Conservation (phyloP, 495 filamentous ascomycete species). For the Aspergillus wentii region DNA sequence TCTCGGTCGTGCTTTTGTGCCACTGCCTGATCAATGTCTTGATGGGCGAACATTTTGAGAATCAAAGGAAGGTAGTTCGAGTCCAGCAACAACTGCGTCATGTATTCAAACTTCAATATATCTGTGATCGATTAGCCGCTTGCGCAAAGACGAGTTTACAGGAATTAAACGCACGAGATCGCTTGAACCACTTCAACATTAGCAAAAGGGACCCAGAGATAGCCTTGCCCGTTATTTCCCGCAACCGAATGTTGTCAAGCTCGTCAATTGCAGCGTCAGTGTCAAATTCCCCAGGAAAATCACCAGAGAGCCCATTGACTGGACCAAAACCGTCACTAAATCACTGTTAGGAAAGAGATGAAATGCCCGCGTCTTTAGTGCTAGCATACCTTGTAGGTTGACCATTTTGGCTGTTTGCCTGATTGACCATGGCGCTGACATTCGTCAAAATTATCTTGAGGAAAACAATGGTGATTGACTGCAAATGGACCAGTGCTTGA, state of each 20-base stretch:
- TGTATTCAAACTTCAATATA: slow-evolving; percentile 90
- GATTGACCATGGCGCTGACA: slow-evolving; percentile 60
- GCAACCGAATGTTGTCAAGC: slow-evolving; percentile 68
- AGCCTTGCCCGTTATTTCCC: slow-evolving; percentile 87
- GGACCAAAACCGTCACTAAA: slow-evolving; percentile 26
- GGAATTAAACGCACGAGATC: slow-evolving; percentile 65
- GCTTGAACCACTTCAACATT: slow-evolving; percentile 92
- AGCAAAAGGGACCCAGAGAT: slow-evolving; percentile 81
- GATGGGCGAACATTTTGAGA: slow-evolving; percentile 86
- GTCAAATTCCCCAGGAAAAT: slow-evolving; percentile 24
- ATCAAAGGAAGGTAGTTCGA: slow-evolving; percentile 90
- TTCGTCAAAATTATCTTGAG: slow-evolving; percentile 81
- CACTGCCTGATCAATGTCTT: slow-evolving; percentile 85
- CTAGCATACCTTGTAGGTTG: slow-evolving; percentile 29
- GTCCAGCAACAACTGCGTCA: slow-evolving; percentile 88
- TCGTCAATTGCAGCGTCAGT: slow-evolving; percentile 56
- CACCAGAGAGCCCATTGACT: slow-evolving; percentile 25
- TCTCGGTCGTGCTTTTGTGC: slow-evolving; percentile 78
- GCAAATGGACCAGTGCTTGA: slow-evolving; percentile 73
- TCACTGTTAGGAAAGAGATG: slow-evolving; percentile 9
- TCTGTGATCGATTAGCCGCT: slow-evolving; percentile 48
- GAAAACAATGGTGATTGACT: slow-evolving; percentile 90
- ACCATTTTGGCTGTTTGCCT: slow-evolving; percentile 43
- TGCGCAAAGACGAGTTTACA: not conserved
- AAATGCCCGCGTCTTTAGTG: too few relatives aligned